Conservation (phyloP, 2,329 filamentous ascomycete species). For the Fusarium mundagurra region DNA sequence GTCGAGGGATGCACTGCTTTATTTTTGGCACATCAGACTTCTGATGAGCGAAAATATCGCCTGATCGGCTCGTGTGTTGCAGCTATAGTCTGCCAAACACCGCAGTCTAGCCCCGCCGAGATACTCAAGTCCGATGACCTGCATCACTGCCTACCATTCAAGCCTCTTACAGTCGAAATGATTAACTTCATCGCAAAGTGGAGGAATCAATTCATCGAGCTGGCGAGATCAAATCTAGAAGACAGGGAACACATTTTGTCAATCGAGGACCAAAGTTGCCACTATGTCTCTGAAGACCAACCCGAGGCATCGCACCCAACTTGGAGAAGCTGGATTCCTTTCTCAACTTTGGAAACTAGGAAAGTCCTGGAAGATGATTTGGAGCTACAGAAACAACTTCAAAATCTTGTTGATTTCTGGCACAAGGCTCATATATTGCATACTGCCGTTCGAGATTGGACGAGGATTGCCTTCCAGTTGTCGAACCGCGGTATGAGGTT, state of each 20-base stretch:
- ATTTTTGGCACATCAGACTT: accelerated
- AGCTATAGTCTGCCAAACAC: neutral
- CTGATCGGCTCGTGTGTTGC: accelerated
- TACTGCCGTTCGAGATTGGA: neutral
- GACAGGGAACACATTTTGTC: accelerated
- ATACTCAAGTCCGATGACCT: accelerated
- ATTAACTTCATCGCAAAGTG: accelerated
- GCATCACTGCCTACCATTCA: accelerated
- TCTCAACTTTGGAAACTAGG: accelerated
- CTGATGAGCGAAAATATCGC: accelerated
- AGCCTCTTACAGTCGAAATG: neutral
- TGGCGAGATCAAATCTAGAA: accelerated
- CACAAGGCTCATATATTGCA: accelerated
- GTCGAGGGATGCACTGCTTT: neutral
- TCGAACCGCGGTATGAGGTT: too few species aligned
- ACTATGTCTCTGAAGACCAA: accelerated
- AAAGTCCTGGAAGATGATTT: accelerated
- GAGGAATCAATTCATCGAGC: accelerated
- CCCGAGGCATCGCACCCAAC: accelerated
- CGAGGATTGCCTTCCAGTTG: accelerated
- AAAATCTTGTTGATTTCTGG: neutral
- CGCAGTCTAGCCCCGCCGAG: accelerated
- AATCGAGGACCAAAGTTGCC: accelerated
- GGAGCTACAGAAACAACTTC: accelerated
- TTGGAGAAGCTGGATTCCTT: neutral